Conservation (phyloP, 345 rosid genomes). For the Odontarrhena argentea region DNA sequence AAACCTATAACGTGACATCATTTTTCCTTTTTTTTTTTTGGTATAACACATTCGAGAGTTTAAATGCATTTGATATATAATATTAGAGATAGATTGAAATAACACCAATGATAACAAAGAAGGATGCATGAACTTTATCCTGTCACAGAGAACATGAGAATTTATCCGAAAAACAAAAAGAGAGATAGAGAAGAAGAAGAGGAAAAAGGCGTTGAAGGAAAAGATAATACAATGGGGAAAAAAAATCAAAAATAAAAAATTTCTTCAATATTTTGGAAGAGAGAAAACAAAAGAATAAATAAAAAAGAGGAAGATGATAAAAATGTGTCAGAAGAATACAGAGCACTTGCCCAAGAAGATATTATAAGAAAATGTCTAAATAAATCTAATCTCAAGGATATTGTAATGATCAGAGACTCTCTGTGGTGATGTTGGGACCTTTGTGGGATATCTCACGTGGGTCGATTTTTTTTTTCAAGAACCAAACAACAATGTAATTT, state of each 20-base stretch:
- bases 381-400: constrained; percentile 44
- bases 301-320: constrained; percentile 42
- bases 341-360: constrained; percentile 54
- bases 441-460: constrained; percentile 67
- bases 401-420: constrained; percentile 42
- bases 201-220: constrained; percentile 30
- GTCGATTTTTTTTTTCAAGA: constrained; percentile 30
- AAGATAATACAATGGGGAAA: constrained; percentile 28
- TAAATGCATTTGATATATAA: constrained; percentile 4
- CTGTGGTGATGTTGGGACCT: constrained; percentile 70
- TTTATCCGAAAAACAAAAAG: constrained; percentile 50
- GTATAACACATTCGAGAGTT: not conserved
- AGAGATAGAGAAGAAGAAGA: constrained; percentile 21
- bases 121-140: constrained; percentile 42
- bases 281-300: constrained; percentile 17
- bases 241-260: not conserved
- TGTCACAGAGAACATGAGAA: constrained; percentile 70
- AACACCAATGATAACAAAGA: constrained; percentile 31
- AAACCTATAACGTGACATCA: too few relatives aligned
- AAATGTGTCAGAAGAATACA: constrained; percentile 72
- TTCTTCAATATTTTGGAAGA: constrained; percentile 14
- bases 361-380: constrained; percentile 42
- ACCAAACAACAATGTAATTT: constrained; percentile 31
- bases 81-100: not conserved
- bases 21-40: not conserved